Percentiles rank a stretch among this genome's conserved stretches.
Evolutionary conservation across 176 grass and related monocot species (phyloP).

Genomic region (Musa troglodytarum): DNA sequence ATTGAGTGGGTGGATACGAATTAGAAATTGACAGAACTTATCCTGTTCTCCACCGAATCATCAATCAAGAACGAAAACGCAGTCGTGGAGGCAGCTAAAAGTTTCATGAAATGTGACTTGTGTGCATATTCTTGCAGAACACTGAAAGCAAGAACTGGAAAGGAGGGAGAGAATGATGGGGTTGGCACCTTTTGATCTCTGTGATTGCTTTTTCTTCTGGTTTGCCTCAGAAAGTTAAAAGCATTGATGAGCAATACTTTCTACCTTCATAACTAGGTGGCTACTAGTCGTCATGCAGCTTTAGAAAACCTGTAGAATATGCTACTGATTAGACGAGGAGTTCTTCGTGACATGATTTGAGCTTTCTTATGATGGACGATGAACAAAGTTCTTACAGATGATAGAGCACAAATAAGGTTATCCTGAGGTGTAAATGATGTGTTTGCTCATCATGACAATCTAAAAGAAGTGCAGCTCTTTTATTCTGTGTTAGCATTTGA

Average conservation of each 20-base stretch:
- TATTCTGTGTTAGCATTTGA: too few relatives aligned
- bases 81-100: not conserved
- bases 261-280: not conserved
- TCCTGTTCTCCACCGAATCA: not conserved
- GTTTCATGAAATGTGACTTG: not conserved
- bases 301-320: too few relatives aligned
- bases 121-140: slow-evolving; percentile 8
- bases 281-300: too few relatives aligned
- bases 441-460: too few relatives aligned
- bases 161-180: not conserved
- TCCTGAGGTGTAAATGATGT: too few relatives aligned
- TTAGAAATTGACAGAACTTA: not conserved
- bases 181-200: not conserved
- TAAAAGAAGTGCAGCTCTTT: too few relatives aligned
- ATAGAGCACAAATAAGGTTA: too few relatives aligned
- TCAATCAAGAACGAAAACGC: not conserved
- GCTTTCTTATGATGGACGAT: too few relatives aligned
- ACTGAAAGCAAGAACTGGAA: not conserved
- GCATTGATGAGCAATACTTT: not conserved
- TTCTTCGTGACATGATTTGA: too few relatives aligned
- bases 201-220: not conserved
- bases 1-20: slow-evolving; percentile 8
- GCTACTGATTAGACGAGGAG: too few relatives aligned
- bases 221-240: not conserved
- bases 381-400: too few relatives aligned